phyloP scores from a whole-genome alignment of 2,329 filamentous ascomycete species.

The Sclerotinia glacialis region DNA sequence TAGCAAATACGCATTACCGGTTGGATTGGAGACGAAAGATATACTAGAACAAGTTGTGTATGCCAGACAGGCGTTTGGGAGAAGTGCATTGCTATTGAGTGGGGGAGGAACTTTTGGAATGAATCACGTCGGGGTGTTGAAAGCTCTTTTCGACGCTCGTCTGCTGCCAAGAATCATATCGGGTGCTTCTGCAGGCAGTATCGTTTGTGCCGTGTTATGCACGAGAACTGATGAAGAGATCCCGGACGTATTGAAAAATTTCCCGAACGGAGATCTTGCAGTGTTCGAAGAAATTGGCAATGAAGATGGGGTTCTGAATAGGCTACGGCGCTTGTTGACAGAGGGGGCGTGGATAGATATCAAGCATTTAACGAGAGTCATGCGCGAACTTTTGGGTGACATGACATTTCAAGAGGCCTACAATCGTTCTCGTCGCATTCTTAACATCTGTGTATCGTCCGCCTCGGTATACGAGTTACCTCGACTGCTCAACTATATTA shows the following conservation, averaged over 20 bases:
- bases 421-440: conserved; percentile 84
- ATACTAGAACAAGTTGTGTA: conserved; percentile 59
- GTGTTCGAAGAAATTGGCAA: conserved; percentile 59
- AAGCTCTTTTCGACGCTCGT: conserved; percentile 60
- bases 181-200: conserved; percentile 67
- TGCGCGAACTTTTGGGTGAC: conserved; percentile 77
- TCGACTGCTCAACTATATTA: conserved; percentile 85
- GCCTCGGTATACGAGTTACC: conserved; percentile 85
- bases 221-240: conserved; percentile 63
- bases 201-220: conserved; percentile 64
- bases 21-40: conserved; percentile 52
- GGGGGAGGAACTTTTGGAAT: conserved; percentile 71
- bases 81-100: conserved; percentile 63
- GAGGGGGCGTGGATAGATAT: conserved; percentile 84
- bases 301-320: conserved; percentile 64
- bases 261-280: conserved; percentile 60
- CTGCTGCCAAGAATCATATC: conserved; percentile 67
- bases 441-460: conserved; percentile 92
- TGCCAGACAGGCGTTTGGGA: conserved; percentile 61
- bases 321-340: conserved; percentile 72
- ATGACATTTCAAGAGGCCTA: conserved; percentile 96
- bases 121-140: conserved; percentile 69
- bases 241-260: conserved; percentile 54
- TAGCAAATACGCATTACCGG: conserved; percentile 47
- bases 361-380: conserved; percentile 73